Evolutionary conservation across 495 filamentous ascomycete genomes (phyloP).

Genomic region (Trichoderma asperelloides): DNA sequence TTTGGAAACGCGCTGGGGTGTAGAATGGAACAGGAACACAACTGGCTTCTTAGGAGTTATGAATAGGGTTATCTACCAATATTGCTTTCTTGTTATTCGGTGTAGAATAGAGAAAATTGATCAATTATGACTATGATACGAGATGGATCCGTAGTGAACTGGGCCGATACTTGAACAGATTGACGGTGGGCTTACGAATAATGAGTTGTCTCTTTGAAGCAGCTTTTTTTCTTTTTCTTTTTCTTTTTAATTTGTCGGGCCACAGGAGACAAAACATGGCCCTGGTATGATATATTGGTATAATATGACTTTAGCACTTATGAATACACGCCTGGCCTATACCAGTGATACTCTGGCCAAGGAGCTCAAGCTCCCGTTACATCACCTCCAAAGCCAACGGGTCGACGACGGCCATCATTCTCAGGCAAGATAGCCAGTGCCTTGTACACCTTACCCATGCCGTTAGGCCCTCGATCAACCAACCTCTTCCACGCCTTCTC

Average conservation of each 20-base stretch:
- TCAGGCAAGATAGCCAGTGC: constrained; percentile 84
- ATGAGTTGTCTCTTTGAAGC: no score
- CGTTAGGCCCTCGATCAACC: constrained; percentile 64
- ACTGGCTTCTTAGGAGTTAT: neutral
- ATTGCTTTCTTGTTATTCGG: neutral
- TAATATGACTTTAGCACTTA: no score
- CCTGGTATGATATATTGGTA: no score
- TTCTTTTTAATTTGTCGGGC: no score
- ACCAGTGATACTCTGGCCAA: neutral
- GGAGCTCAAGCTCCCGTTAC: constrained; percentile 25
- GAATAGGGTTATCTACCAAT: neutral
- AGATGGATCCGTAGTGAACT: neutral
- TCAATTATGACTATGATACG: neutral
- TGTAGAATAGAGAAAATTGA: neutral
- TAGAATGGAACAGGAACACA: neutral
- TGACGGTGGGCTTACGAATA: neutral
- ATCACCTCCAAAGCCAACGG: constrained; percentile 87
- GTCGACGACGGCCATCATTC: constrained; percentile 58
- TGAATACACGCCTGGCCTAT: no score
- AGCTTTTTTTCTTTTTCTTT: no score
- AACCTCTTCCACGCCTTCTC: constrained; percentile 68
- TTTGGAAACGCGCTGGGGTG: neutral
- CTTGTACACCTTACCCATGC: constrained; percentile 94
- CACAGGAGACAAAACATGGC: no score
- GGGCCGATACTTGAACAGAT: neutral